Conservation (phyloP, 768 basidiomycete genomes). For the Ephemerocybe angulata region DNA sequence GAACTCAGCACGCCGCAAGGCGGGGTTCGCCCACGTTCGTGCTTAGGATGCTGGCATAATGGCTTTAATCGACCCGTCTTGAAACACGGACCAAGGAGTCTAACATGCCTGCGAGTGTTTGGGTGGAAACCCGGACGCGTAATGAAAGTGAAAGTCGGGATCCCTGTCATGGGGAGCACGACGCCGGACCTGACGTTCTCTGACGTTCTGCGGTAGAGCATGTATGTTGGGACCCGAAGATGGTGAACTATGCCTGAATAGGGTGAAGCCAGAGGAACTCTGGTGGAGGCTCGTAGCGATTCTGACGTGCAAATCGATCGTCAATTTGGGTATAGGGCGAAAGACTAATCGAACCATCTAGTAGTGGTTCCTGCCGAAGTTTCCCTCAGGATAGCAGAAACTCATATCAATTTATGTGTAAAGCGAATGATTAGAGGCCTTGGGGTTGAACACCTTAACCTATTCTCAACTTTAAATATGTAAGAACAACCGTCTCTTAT, state of each 20-base stretch:
- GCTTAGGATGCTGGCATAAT: slow-evolving; percentile 76
- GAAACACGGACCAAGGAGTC: slow-evolving; percentile 87
- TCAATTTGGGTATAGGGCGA: slow-evolving; percentile 94
- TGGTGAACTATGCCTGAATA: slow-evolving; percentile 88
- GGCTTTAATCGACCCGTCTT: slow-evolving; percentile 79
- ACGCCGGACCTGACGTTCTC: slow-evolving; percentile 72
- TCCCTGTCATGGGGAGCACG: slow-evolving; percentile 63
- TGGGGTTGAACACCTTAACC: slow-evolving; percentile 88
- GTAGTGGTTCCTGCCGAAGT: slow-evolving; percentile 91
- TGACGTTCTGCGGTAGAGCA: slow-evolving; percentile 77
- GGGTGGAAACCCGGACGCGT: slow-evolving; percentile 63
- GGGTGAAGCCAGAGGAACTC: slow-evolving; percentile 94
- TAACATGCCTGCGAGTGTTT: slow-evolving; percentile 81
- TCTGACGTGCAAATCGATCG: slow-evolving; percentile 96
- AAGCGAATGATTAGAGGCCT: slow-evolving; percentile 91
- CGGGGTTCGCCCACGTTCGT: slow-evolving; percentile 50
- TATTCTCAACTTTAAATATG: slow-evolving; percentile 80
- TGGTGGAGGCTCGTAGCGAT: slow-evolving; percentile 85
- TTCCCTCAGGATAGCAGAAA: slow-evolving; percentile 65
- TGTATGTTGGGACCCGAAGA: slow-evolving; percentile 85
- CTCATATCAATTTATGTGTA: slow-evolving; percentile 62
- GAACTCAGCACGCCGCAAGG: slow-evolving; percentile 58
- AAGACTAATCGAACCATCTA: slow-evolving; percentile 95
- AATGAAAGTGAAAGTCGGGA: slow-evolving; percentile 72
- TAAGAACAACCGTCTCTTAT: slow-evolving; percentile 83